A percentile compares a stretch with the other conserved stretches of the same genome.
Conservation (phyloP, 768 basidiomycete species). For the Strobilomyces confusus region DNA sequence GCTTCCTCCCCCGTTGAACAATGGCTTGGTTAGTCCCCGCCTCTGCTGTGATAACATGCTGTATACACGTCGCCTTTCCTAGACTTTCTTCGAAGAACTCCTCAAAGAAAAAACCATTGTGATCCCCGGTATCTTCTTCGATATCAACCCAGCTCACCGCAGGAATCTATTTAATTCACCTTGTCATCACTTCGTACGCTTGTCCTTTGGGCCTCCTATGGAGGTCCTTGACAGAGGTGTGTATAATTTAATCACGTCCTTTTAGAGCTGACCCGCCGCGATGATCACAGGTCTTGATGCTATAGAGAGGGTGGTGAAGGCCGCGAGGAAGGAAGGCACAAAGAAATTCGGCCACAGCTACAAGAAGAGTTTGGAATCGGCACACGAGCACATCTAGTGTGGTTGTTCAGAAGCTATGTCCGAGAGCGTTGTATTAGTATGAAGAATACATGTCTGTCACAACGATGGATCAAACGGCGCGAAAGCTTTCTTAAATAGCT, state of each 20-base stretch:
- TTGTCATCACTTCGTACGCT: conserved; percentile 84
- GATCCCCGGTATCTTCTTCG: conserved; percentile 89
- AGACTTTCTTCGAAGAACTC: conserved; percentile 93
- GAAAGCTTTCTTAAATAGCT: conserved; percentile 83
- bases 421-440: background rate
- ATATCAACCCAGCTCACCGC: conserved; percentile 73
- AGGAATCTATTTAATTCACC: conserved; percentile 88
- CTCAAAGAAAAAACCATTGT: conserved; percentile 89
- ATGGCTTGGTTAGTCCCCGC: conserved; percentile 63
- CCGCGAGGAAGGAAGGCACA: conserved; percentile 60
- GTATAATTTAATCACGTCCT: conserved; percentile 6
- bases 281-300: conserved; percentile 67
- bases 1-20: conserved; percentile 79
- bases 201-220: conserved; percentile 83
- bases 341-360: conserved; percentile 67
- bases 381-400: conserved; percentile 23
- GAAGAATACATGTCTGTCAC: conserved; percentile 11
- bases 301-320: conserved; percentile 73
- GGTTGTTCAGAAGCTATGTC: background rate
- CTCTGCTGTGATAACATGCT: background rate
- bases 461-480: conserved; percentile 60
- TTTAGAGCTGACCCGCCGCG: background rate
- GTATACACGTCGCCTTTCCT: conserved; percentile 1
- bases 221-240: conserved; percentile 73
- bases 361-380: conserved; percentile 51